Evolutionary conservation across 2,329 filamentous ascomycete species (phyloP), one percentile per base, ranked within the genome.

Genomic region (Chrysoporthe austroafricana): DNA sequence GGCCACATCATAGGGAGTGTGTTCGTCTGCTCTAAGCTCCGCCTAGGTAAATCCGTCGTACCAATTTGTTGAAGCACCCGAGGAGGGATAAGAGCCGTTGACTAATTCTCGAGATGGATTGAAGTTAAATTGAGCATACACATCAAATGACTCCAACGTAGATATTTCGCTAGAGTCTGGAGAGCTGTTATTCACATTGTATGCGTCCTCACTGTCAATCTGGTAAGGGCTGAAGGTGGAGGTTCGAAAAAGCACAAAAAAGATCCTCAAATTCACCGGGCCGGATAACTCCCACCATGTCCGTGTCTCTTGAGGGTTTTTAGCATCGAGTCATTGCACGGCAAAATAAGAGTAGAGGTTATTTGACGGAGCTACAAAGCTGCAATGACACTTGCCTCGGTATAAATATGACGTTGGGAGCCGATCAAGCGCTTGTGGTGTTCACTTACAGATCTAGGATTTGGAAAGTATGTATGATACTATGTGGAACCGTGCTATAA

Each of bases 191-290:
- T 69, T 66, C 2, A 75, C 71, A 0, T 75, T 73, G 16, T 73
- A 73, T 44, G 69, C 50, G 60, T 57, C 62, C 5, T 62, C 61
- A 18, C 63, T 50, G 52, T 67, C 62, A 59, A 67, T 63, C 3
- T 56, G 60, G 60, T 67, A 67, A 0, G 65, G 65, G 34, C 50
- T 63, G 50, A 48, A 48, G 14, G 62, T 42, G 1, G 65, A 57
- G 16, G 65, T 67, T 69, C 70, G 71, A 61, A 72, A 80, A 32
- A 1, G 65, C 65, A 52, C 54, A 81, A 73, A 83, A 83, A 4
- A 83, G 76, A 2, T 79, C 75, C 75, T 84, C 82, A 62, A 84
- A 84, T n/a, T 81, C 82, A 43, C 83, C 81, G 2, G 82, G 82
- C 8, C 77, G 74, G 58, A 84, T 80, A 0, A 82, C 76, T 2